Conservation (phyloP, 2,329 filamentous ascomycete species). For the Zalaria sp. region DNA sequence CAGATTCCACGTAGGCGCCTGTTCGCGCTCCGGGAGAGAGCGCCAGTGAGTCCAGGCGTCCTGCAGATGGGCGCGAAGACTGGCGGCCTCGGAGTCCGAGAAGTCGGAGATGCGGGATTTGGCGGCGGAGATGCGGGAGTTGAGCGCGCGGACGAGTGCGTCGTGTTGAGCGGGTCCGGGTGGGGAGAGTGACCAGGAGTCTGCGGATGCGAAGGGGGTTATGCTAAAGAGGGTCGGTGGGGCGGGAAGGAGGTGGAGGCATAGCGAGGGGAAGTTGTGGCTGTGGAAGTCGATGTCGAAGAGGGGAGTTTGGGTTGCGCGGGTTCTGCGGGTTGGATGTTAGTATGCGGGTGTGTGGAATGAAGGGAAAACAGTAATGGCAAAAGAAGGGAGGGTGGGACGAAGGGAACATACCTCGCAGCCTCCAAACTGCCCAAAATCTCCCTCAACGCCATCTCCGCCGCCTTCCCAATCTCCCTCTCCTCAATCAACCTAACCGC, state of each 20-base stretch:
- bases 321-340: constrained; percentile 11
- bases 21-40: constrained; percentile 37
- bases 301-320: constrained; percentile 26
- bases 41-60: constrained; percentile 68
- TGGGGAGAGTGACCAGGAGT: constrained; percentile 69
- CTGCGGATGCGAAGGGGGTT: constrained; percentile 61
- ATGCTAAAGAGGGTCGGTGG: constrained; percentile 73
- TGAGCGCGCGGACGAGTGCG: constrained; percentile 36
- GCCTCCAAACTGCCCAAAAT: constrained; percentile 68
- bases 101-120: constrained; percentile 14
- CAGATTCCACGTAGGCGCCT: constrained; percentile 30
- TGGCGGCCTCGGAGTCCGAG: constrained; percentile 49
- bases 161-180: constrained; percentile 62
- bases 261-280: constrained; percentile 75
- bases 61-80: constrained; percentile 61
- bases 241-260: constrained; percentile 64
- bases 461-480: constrained; percentile 64
- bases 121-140: constrained; percentile 18
- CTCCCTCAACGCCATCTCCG: constrained; percentile 74
- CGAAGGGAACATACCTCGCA: constrained; percentile 47
- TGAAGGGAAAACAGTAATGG: neutral
- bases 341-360: neutral
- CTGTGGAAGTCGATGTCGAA: constrained; percentile 75
- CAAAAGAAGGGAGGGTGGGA: neutral
- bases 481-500: constrained; percentile 37